Evolutionary conservation across 805 yeast species (phyloP), one percentile per base, ranked within the genome.

Genomic region (Lachancea meyersii): DNA sequence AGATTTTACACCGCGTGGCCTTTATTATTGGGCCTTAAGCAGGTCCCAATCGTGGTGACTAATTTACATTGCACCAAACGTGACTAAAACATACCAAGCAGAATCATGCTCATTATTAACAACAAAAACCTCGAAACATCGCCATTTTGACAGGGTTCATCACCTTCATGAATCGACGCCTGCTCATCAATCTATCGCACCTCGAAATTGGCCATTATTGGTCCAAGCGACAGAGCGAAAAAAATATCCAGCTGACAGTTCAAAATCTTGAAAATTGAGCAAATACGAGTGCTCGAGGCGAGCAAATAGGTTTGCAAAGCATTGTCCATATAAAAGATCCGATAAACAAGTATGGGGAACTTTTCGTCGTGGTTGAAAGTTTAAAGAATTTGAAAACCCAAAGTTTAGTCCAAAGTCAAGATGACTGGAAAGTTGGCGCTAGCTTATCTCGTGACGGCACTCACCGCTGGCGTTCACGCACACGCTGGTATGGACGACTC

Each of bases 271-370:
- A 34, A 34, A 34, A 34, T 10, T 31, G 41, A 38, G 41, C 41
- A 38, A 38, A 28, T 38, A 38, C 34, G 17, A 26, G 7, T 24
- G 23, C 41, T 38, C 41, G 35, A 38, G 33, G 37, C 28, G 37
- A 34, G 37, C 37, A 34, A 34, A 34, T 34, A 34, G 37, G 14
- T 21, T 3, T 4, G 21, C 14, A 10, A 14, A 26, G 22, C 28
- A 34, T 5, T 19, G 3, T 18, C 6, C 9, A 32, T 32, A 32
- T 13, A 32, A 32, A 20, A 30, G 31, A 28, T n/a, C 10, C 3
- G 32, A 17, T 18, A 10, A 30, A 26, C 14, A 13, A 5, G 28
- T 6, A 5, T 11, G 13, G 28, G 13, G 14, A 26, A 10, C 10
- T 23, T 23, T 6, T 23, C 10, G 26, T 23, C 10, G 26, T 7